Evolutionary conservation across 805 yeast species (phyloP).

Genomic region (Teunomyces gatunensis): DNA sequence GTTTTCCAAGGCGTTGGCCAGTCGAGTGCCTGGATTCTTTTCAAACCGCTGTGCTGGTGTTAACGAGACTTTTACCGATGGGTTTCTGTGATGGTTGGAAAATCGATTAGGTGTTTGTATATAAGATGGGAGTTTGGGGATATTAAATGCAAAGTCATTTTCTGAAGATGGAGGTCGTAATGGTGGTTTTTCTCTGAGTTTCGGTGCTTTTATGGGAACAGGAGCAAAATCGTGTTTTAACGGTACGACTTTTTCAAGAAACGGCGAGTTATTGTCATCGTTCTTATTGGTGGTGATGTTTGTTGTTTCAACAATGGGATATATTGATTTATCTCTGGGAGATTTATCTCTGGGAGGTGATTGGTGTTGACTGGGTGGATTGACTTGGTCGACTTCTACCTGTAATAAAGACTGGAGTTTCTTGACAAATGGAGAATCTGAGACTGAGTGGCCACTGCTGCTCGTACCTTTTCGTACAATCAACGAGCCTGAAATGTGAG

Average conservation of each 20-base stretch:
- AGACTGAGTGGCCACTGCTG: neutral
- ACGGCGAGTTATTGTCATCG: constrained; percentile 18
- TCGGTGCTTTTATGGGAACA: constrained; percentile 3
- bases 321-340: neutral
- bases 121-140: neutral
- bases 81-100: constrained; percentile 17
- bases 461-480: constrained; percentile 10
- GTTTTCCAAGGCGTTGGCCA: constrained; percentile 43
- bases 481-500: constrained; percentile 27
- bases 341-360: neutral
- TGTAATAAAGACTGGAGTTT: constrained; percentile 22
- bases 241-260: constrained; percentile 11
- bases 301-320: constrained; percentile 4
- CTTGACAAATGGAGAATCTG: constrained; percentile 28
- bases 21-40: constrained; percentile 37
- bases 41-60: constrained; percentile 55
- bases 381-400: neutral
- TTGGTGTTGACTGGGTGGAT: neutral
- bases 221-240: neutral
- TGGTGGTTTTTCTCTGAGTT: constrained; percentile 1
- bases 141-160: neutral
- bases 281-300: neutral
- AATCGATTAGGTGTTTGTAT: neutral
- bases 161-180: neutral
- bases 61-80: constrained; percentile 39